These are phyloP conservation scores for Tubosaeta sp. DNA, from an alignment of 768 basidiomycete genomes.

Conservation along the genomic window DNA sequence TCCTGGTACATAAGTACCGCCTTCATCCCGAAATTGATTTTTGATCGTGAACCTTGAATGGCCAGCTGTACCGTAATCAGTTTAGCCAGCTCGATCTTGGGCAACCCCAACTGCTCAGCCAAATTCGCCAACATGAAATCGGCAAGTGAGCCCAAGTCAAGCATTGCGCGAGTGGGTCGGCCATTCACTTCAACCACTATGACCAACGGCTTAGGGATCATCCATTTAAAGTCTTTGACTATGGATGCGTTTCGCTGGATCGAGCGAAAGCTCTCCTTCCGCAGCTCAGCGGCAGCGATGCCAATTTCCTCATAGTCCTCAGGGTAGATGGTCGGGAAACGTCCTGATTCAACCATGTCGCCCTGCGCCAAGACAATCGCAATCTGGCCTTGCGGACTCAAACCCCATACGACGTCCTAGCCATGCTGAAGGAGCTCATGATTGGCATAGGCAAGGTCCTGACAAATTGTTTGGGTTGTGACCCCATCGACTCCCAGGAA, in stretches of 20 bases:
- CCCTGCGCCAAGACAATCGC: too few relatives aligned
- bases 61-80: conserved; percentile 29
- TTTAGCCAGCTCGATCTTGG: conserved; percentile 12
- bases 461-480: not conserved
- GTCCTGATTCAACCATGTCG: too few relatives aligned
- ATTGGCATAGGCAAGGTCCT: not conserved
- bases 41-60: conserved; percentile 26
- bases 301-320: too few relatives aligned
- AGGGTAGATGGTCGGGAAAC: too few relatives aligned
- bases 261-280: not conserved
- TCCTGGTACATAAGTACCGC: conserved; percentile 14
- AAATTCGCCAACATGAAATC: conserved; percentile 31
- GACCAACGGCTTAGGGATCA: conserved; percentile 12
- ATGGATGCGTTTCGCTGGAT: not conserved
- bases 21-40: conserved; percentile 17
- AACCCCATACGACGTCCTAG: not conserved
- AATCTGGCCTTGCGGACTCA: too few relatives aligned
- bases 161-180: conserved; percentile 10
- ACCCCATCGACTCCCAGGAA: not conserved
- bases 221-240: not conserved
- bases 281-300: too few relatives aligned
- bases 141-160: conserved; percentile 25
- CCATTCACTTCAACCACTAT: conserved; percentile 6
- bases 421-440: not conserved
- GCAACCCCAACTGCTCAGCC: conserved; percentile 25